Evolutionary conservation across 2,329 filamentous ascomycete genomes (phyloP), one percentile per base, ranked within the genome.

Genomic region (Cephalotrichum gorgonifer): DNA sequence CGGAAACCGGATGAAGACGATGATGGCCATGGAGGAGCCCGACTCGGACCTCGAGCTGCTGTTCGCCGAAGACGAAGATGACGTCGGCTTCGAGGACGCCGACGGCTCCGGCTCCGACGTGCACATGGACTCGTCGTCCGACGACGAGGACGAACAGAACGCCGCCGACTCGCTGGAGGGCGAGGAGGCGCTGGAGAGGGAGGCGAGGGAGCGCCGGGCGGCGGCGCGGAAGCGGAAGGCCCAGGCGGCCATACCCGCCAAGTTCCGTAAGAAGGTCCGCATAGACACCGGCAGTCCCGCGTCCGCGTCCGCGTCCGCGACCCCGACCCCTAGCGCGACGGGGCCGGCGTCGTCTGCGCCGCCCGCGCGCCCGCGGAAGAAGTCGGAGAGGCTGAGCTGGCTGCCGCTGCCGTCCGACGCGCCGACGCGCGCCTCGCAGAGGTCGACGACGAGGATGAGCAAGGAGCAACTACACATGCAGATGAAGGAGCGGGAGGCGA

Each of bases 91-190:
- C 65, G 81, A 79, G 48, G 85, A 89, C 58, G 79, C 75, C 6
- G 83, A 79, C 43, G 76, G 75, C 11, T 77, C 78, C 48, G 79
- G 71, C 2, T 87, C 85, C 2, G 91, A 96, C 61, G 82, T 87
- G 56, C 83, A 87, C 43, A 84, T 96, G 71, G 88, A 94, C 58
- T 90, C 86, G 14, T 94, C 88, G 0, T 87, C 82, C 0, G 86
- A 88, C 54, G 85, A 89, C 43, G 88, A 93, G 44, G 88, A 94
- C 52, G 81, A 81, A 47, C 73, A 84, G 51, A 65, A 68, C 33
- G 67, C 65, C 49, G 63, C 61, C 26, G 76, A 93, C 55, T 88
- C 95, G 39, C 64, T 93, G 4, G 86, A 88, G 50, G 93, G 93
- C 30, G 93, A 98, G 67, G 85, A 83, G 58, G 88, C 95, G 65